phyloP scores from a whole-genome alignment of 1,139 yeast genomes.

The Blastobotrys arbuscula region DNA sequence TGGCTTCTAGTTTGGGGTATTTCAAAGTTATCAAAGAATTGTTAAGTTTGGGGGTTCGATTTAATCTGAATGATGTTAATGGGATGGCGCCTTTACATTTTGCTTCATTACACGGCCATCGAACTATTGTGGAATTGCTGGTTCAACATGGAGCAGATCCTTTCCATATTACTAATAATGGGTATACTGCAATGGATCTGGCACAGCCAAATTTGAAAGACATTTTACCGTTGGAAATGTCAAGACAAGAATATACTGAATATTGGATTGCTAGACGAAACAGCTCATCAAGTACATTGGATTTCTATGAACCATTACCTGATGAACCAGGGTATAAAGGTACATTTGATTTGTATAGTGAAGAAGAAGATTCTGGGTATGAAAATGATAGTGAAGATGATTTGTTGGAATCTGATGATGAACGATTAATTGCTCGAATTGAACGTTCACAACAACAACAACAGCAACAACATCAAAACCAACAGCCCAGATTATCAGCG shows the following conservation, averaged over 20 bases:
- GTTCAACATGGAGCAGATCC: constrained; percentile 53
- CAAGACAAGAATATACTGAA: constrained; percentile 25
- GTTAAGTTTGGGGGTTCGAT: constrained; percentile 72
- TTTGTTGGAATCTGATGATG: constrained; percentile 15
- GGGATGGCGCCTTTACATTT: constrained; percentile 85
- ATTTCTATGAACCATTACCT: constrained; percentile 9
- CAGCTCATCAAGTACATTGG: constrained; percentile 22
- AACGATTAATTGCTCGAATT: constrained; percentile 6
- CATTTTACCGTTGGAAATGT: constrained; percentile 26
- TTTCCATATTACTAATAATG: constrained; percentile 50
- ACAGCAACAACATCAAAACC: neutral
- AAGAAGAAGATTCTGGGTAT: constrained; percentile 27
- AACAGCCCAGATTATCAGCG: constrained; percentile 13
- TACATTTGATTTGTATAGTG: constrained; percentile 10
- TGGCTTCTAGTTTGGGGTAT: constrained; percentile 74
- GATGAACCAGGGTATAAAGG: neutral
- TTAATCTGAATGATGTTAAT: constrained; percentile 67
- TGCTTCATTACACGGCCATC: constrained; percentile 71
- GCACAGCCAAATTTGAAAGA: constrained; percentile 53
- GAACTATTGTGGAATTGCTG: constrained; percentile 53
- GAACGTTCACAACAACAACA: neutral
- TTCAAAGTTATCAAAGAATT: constrained; percentile 54
- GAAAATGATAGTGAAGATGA: constrained; percentile 33
- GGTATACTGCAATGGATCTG: constrained; percentile 41
- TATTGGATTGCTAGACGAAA: constrained; percentile 16